A percentile compares a stretch with the other conserved stretches of the same genome.
phyloP scores from a whole-genome alignment of 192 early-diverging fungal genomes.

The Coemansia sp. region DNA sequence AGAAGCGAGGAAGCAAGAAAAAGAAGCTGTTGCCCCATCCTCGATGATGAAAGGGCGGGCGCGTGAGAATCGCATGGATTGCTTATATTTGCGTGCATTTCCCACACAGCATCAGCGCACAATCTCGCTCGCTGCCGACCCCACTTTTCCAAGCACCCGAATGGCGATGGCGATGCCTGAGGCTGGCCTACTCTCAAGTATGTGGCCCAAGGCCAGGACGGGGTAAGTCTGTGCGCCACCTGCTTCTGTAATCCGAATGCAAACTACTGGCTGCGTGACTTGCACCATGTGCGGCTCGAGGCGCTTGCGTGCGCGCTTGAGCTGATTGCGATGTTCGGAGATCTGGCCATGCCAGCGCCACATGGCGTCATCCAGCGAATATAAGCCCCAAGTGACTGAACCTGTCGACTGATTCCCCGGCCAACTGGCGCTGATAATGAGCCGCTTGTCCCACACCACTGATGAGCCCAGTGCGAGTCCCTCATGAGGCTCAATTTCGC shows the following conservation, averaged over 20 bases:
- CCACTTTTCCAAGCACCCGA: conserved; percentile 13
- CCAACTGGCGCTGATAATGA: conserved; percentile 15
- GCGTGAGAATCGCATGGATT: background rate
- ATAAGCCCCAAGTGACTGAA: conserved; percentile 23
- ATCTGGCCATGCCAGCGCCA: conserved; percentile 13
- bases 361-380: conserved; percentile 28
- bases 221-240: background rate
- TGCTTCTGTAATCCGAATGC: background rate
- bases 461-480: conserved; percentile 12
- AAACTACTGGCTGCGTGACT: conserved; percentile 36
- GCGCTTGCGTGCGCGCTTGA: conserved; percentile 5
- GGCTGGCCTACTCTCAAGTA: conserved; percentile 8
- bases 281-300: conserved; percentile 17
- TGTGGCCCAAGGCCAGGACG: conserved; percentile 32
- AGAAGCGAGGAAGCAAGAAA: background rate
- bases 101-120: conserved; percentile 10
- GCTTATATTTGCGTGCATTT: background rate
- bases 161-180: conserved; percentile 16
- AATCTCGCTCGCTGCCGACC: conserved; percentile 1
- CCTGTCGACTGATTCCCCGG: background rate
- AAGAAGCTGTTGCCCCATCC: background rate
- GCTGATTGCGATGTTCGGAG: conserved; percentile 21
- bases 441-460: conserved; percentile 42
- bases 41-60: background rate
- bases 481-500: conserved; percentile 16